These are phyloP conservation scores for Coelastrella sp. DNA, from an alignment of 139 green algal species.

Conservation along the genomic window DNA sequence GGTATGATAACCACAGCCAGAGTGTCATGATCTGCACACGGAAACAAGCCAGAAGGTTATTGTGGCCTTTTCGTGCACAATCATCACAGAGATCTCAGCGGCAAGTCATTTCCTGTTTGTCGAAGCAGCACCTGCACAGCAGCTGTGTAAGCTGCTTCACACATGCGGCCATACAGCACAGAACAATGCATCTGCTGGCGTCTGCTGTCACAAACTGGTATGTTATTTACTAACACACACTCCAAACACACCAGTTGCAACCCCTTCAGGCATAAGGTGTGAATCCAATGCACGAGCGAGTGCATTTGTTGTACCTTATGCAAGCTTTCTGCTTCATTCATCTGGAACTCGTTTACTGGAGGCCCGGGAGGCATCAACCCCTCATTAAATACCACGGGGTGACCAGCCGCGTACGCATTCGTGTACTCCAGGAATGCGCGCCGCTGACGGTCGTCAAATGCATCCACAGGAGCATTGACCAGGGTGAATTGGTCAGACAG, in stretches of 20 bases:
- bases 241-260: no score
- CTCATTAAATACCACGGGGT: slow-evolving; percentile 45
- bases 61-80: not conserved
- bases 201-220: no score
- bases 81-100: not conserved
- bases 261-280: no score
- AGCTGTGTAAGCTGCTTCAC: no score
- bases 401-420: slow-evolving; percentile 12
- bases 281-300: not conserved
- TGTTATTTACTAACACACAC: no score
- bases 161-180: no score
- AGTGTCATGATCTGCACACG: slow-evolving; percentile 66
- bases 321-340: slow-evolving; percentile 42
- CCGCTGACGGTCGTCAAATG: slow-evolving; percentile 41
- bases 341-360: slow-evolving; percentile 48
- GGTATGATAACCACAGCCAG: slow-evolving; percentile 77
- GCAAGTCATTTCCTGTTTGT: no score
- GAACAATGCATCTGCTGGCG: no score
- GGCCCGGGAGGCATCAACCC: slow-evolving; percentile 51
- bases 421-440: slow-evolving; percentile 67
- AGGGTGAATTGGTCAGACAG: slow-evolving; percentile 70
- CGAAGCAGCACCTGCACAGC: no score
- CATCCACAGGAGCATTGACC: slow-evolving; percentile 61
- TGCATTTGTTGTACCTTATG: slow-evolving; percentile 30
- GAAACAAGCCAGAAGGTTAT: no score